Evolutionary conservation across 768 basidiomycete genomes (phyloP), one percentile per base, ranked within the genome.

Genomic region (Suillus sp.): DNA sequence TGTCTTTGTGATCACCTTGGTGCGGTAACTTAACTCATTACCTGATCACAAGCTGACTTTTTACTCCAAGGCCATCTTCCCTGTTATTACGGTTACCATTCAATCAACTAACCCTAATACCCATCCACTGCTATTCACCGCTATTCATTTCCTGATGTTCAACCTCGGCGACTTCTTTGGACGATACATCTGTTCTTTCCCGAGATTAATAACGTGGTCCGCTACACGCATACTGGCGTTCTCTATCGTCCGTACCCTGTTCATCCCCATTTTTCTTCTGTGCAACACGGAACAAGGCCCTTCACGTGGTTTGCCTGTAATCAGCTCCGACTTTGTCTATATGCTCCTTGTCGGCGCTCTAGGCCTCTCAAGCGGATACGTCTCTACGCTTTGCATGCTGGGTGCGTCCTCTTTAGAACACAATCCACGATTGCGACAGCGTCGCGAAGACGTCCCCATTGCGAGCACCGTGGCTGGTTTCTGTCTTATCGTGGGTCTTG

Each of bases 391-490:
- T 62, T 88, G 87, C 71, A 86, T 94, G 85, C 93, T 96, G 79
- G 81, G 90, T 37, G 91, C 88, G 13, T 86, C 93, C 3, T 94
- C 92, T 2, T 77, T 92, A 2, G 85, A 89, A 64, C 89, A 94
- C 70, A 96, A 96, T 70, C 87, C 88, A 20, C 80, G 82, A 50
- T 75, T 96, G 56, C 82, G 85, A 66, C 87, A 89, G 10, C 79
- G 84, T 57, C 80, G 80, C 57, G 89, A 92, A 63, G 91, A 96
- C 68, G 89, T 95, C 27, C 93, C 96, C 69, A 81, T 90, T 16
- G 93, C 93, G 5, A 95, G 93, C 5, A 92, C 91, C 0, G 81
- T 96, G 16, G 86, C 86, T 5, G 88, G 84, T 66, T 95, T 95
- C 76, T 91, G 84, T 66, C 73, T 94, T 4, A 88, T 92, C 1